Evolutionary conservation across 2,329 filamentous ascomycete species (phyloP), one percentile per base, ranked within the genome.

Genomic region (Aspergillus costaricaensis): DNA sequence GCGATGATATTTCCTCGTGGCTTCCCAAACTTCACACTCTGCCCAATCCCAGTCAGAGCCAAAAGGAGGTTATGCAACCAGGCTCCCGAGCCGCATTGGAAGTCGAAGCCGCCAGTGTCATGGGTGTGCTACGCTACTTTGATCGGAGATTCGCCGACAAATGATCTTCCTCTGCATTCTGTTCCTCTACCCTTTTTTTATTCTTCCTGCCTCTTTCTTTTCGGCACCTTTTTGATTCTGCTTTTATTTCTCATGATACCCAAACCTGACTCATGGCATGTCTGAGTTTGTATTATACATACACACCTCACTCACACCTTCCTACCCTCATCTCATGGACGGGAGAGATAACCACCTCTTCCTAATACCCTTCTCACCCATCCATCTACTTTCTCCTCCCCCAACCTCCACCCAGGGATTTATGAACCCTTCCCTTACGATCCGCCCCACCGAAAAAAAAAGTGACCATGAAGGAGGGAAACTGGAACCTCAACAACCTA

Each of bases 81-180:
- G 66, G 61, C 5, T 63, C 68, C 15, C 67, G 77, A 54, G 83
- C 83, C 44, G 87, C 90, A 1, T 87, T 92, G 68, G 90, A 93
- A 73, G 89, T 93, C 15, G 90, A 93, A 76, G 89, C 90, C 6
- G 90, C 90, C 0, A 92, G 90, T 74, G 91, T 93, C 57, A 92
- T 93, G 90, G 89, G 88, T 44, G 90, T 92, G n/a, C 77, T 93
- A 61, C 91, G 90, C 74, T 88, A 90, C 64, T 93, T 93, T 76
- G 90, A 93, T 69, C 83, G 91, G 53, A 80, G 90, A 57, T 93
- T 93, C 58, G 76, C 76, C 39, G 75, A 77, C 55, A 77, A 77
- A 70, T 76, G 69, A 68, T 44, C 9, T 10, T 51, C 10, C 27
- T 23, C 21, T 41, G 8, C 50, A 27, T 55, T 57, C 44, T 38